Percentiles rank a stretch among this genome's conserved stretches.
Evolutionary conservation across 1,139 yeast genomes (phyloP).

Genomic region (Yamadazyma oceani): DNA sequence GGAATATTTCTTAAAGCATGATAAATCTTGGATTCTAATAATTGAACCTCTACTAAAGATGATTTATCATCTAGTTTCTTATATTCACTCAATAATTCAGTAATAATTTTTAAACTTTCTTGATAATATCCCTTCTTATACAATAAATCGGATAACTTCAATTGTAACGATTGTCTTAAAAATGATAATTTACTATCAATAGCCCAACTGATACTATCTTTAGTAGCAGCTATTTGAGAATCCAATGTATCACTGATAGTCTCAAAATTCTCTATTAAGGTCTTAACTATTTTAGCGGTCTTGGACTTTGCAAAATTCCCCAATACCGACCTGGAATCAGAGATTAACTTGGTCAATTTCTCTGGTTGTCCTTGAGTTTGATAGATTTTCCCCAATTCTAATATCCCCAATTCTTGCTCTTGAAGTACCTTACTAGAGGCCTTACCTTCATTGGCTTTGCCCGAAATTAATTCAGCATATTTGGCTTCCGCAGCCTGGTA

Average conservation of each 20-base stretch:
- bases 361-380: slow-evolving; percentile 42
- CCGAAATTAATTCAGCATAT: slow-evolving; percentile 13
- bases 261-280: slow-evolving; percentile 77
- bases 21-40: slow-evolving; percentile 85
- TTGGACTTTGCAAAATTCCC: slow-evolving; percentile 86
- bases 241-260: slow-evolving; percentile 66
- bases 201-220: slow-evolving; percentile 88
- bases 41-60: slow-evolving; percentile 91
- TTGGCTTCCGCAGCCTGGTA: slow-evolving; percentile 56
- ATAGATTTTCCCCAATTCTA: slow-evolving; percentile 64
- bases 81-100: slow-evolving; percentile 74
- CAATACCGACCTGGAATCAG: slow-evolving; percentile 69
- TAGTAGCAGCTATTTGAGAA: slow-evolving; percentile 70
- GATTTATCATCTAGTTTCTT: slow-evolving; percentile 94
- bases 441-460: slow-evolving; percentile 9
- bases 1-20: slow-evolving; percentile 91
- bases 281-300: slow-evolving; percentile 83
- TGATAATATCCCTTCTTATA: slow-evolving; percentile 65
- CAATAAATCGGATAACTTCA: slow-evolving; percentile 76
- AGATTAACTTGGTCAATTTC: slow-evolving; percentile 61
- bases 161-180: slow-evolving; percentile 82
- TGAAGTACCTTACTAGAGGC: slow-evolving; percentile 18
- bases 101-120: slow-evolving; percentile 72
- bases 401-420: slow-evolving; percentile 62
- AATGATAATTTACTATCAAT: slow-evolving; percentile 79